Evolutionary conservation across 805 yeast genomes (phyloP), one percentile per base, ranked within the genome.

Genomic region (Metschnikowia reukaufii): DNA sequence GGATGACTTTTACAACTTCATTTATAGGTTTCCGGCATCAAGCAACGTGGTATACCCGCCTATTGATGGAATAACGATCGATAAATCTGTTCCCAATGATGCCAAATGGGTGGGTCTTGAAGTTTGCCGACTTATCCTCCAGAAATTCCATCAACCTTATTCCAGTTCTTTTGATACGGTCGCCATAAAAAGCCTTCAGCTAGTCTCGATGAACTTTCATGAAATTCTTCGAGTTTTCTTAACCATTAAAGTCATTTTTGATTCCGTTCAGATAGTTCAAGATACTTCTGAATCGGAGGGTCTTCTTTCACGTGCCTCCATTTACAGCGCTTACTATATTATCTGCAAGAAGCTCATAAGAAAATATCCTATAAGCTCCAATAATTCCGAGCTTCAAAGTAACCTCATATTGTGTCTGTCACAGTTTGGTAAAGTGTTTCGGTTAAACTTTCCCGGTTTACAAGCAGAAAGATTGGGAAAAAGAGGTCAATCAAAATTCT

Each of bases 401-500:
- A 51, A 39, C 23, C 54, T 72, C 29, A 69, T 71, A 16, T 53
- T 72, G 38, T 74, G 76, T 1, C 75, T 68, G 45, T 67, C 73
- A 8, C 67, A 69, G 47, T 52, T 72, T 18, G 77, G 77, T 3
- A 71, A 70, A 47, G 57, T 72, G 36, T 67, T 70, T 44, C 71
- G 71, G 52, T 51, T 70, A 36, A 71, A 70, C 7, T 69, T 65
- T 49, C 77, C 77, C 1, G 55, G 64, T 41, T 49, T 70, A 35
- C 43, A 62, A 19, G 66, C 69, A 41, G 71, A 72, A 47, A 53
- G 77, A 42, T 60, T 72, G 37, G 77, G 77, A 3, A 60, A 66
- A 44, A 52, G 77, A 36, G 77, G 77, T n/a, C 73, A 68, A 40
- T 71, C 76, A 4, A 72, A 70, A 51, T 72, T 68, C 49, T 68